A percentile compares a stretch with the other conserved stretches of the same genome.
These are phyloP conservation scores for Thalassiosira mediterranea DNA, from an alignment of 352 stramenopile genomes.

Conservation along the genomic window DNA sequence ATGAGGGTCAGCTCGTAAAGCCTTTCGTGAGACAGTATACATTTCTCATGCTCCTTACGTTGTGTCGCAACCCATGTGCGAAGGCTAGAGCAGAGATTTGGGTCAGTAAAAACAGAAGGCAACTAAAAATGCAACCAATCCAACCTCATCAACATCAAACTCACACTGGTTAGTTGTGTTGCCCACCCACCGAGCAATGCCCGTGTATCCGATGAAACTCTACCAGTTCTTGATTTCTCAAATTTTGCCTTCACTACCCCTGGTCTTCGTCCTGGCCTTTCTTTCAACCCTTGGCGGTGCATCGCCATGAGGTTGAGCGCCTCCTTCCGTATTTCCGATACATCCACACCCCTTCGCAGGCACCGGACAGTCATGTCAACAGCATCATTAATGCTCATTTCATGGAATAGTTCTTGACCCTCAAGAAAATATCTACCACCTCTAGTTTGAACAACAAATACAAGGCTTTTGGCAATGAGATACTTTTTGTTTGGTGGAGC, in stretches of 20 bases:
- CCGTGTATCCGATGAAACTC: neutral
- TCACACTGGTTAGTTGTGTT: neutral
- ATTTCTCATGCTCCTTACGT: neutral
- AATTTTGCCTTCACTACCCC: neutral
- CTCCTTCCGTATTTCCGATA: neutral
- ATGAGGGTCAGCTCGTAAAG: neutral
- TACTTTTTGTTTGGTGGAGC: neutral
- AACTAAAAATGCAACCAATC: neutral
- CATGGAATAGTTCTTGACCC: neutral
- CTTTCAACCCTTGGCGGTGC: too few species aligned
- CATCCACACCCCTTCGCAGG: neutral
- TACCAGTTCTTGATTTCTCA: neutral
- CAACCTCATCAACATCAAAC: neutral
- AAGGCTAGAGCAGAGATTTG: too few species aligned
- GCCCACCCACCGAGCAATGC: neutral
- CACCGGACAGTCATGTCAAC: too few species aligned
- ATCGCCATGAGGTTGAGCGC: neutral
- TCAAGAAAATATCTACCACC: conserved; percentile 5
- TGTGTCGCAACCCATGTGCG: neutral
- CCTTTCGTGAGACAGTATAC: neutral
- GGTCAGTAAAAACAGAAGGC: neutral
- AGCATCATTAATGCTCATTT: conserved; percentile 1
- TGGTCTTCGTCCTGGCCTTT: neutral
- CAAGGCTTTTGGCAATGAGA: neutral
- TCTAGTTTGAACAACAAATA: conserved; percentile 7